Conservation (phyloP, 1,284 basidiomycete genomes). For the Pseudozyma sp. region DNA sequence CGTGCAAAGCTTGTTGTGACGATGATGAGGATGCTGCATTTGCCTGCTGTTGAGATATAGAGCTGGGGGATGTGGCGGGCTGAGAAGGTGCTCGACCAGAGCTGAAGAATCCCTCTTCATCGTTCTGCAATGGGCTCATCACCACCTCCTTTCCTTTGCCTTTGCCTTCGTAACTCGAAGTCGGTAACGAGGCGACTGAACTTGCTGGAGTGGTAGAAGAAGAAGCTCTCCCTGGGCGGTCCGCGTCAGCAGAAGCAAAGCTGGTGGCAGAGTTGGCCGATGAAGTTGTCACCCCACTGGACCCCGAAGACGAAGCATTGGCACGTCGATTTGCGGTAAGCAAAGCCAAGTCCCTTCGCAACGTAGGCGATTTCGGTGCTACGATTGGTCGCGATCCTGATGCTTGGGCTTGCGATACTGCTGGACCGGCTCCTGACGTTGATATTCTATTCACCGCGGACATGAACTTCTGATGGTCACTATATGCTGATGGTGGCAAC, state of each 20-base stretch:
- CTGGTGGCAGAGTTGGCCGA: too few species aligned
- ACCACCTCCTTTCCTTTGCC: slow-evolving; percentile 19
- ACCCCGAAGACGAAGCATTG: slow-evolving; percentile 25
- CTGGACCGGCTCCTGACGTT: not conserved
- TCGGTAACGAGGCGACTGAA: slow-evolving; percentile 9
- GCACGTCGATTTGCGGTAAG: slow-evolving; percentile 23
- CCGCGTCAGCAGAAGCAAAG: slow-evolving; percentile 1
- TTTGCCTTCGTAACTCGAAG: not conserved
- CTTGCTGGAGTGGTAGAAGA: slow-evolving; percentile 9
- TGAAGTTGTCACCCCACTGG: slow-evolving; percentile 15
- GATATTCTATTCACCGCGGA: slow-evolving; percentile 16
- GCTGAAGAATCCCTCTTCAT: slow-evolving; percentile 28
- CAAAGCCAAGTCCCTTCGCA: slow-evolving; percentile 27
- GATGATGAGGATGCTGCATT: not conserved
- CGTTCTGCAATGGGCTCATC: slow-evolving; percentile 12
- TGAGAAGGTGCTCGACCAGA: not conserved
- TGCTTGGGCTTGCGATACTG: not conserved
- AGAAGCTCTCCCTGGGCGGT: not conserved
- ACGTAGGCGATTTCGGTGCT: not conserved
- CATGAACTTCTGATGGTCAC: slow-evolving; percentile 48
- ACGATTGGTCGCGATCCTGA: slow-evolving; percentile 5
- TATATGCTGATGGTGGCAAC: slow-evolving; percentile 38
- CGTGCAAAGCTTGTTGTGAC: not conserved
- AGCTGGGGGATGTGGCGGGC: too few species aligned
- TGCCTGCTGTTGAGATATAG: too few species aligned